A percentile compares a stretch with the other conserved stretches of the same genome.
Evolutionary conservation across 441 rosid species (phyloP).

Genomic region (Syzygium syzygioides): DNA sequence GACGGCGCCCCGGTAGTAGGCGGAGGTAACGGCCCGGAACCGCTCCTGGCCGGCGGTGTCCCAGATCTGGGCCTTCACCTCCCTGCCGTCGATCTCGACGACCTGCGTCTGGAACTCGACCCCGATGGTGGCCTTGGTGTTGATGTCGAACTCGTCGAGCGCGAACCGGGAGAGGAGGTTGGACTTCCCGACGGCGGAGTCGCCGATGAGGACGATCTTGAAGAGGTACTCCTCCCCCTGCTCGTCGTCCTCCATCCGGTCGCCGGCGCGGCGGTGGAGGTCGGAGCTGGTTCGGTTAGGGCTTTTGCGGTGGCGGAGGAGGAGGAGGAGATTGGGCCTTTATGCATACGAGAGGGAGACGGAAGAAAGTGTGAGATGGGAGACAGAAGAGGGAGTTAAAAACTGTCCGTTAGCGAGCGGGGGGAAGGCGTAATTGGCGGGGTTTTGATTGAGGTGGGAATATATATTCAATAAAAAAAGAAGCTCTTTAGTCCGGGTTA

Average conservation of each 20-base stretch:
- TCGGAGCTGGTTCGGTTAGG: background rate
- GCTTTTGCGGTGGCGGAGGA: background rate
- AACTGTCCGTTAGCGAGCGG: background rate
- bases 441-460: background rate
- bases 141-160: conserved; percentile 15
- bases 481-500: too few species aligned
- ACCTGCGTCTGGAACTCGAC: conserved; percentile 18
- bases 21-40: conserved; percentile 18
- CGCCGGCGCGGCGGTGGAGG: background rate
- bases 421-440: background rate
- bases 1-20: conserved; percentile 19
- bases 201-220: conserved; percentile 18
- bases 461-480: too few species aligned
- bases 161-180: conserved; percentile 23
- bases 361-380: background rate
- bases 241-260: background rate
- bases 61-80: conserved; percentile 23
- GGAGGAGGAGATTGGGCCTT: background rate
- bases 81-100: conserved; percentile 15
- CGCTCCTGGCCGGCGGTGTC: conserved; percentile 22
- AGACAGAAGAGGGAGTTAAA: background rate
- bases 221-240: conserved; percentile 19
- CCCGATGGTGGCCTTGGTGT: conserved; percentile 20
- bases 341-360: background rate
- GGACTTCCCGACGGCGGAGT: conserved; percentile 19